Evolutionary conservation across 2,329 filamentous ascomycete species (phyloP), one percentile per base, ranked within the genome.

Genomic region (Aspergillus ustus): DNA sequence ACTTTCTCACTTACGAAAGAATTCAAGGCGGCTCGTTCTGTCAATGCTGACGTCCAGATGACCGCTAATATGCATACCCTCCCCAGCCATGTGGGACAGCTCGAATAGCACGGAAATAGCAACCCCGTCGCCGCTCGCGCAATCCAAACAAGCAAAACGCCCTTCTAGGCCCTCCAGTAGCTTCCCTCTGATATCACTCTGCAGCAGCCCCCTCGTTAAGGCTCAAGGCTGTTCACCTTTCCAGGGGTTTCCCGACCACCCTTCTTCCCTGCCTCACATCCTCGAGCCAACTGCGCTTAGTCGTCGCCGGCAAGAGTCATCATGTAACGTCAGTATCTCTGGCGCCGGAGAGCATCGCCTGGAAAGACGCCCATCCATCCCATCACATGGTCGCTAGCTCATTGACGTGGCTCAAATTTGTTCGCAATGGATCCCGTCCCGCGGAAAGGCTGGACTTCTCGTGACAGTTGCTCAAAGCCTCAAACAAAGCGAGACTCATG

Each of bases 371-470:
- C 43, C 43, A 46, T 46, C n/a, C 44, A 46, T 31, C 46, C 46
- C 43, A 60, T 67, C 65, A 67, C 65, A 65, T 65, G 65, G 65
- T 40, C 57, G 34, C 11, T 25, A 40, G 40, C 20, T 45, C 28
- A 63, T 62, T 63, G 65, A 67, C 65, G 65, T 67, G 65, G 63
- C 65, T 65, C 59, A 52, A 59, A 60, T 67, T 57, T 60, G 59
- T 65, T 67, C 61, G 56, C 48, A 50, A 40, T 37, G 53, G 57
- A 57, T 63, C 40, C 60, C 52, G 60, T 64, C 62, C 55, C 49
- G 60, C 37, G 46, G 46, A 54, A 54, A 63, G 54, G 29, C 22
- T 48, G 51, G n/a, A 11, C 43, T 62, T 62, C 63, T 64, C 62
- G 61, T 66, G 65, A 66, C 58, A 53, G 57, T 34, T 22, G 13